Percentiles rank a stretch among this genome's conserved stretches.
Evolutionary conservation across 202 grass and related monocot species (phyloP).

Genomic region (Cymbopogon flexuosus): DNA sequence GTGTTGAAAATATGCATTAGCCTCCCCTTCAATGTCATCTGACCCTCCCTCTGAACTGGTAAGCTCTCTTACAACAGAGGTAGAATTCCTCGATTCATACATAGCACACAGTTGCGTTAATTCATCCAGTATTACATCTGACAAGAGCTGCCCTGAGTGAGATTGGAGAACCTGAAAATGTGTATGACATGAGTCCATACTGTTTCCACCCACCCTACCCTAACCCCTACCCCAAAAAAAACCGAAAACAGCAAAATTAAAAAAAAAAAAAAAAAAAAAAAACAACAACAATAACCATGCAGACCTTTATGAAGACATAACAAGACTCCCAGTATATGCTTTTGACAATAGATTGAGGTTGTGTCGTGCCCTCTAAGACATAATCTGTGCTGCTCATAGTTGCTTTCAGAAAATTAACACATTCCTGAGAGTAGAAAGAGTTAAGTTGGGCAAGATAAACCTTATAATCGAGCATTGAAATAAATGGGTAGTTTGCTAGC

Average conservation of each 20-base stretch:
- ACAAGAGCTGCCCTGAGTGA: constrained; percentile 49
- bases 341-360: constrained; percentile 33
- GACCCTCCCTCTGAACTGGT: constrained; percentile 39
- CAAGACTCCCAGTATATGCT: constrained; percentile 51
- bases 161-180: constrained; percentile 58
- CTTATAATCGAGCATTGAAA: constrained; percentile 12
- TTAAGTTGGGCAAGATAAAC: constrained; percentile 5
- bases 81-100: constrained; percentile 36
- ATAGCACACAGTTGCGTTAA: constrained; percentile 45
- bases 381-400: constrained; percentile 33
- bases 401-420: constrained; percentile 61
- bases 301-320: constrained; percentile 62
- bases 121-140: constrained; percentile 52
- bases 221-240: background rate
- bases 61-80: constrained; percentile 28
- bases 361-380: constrained; percentile 24
- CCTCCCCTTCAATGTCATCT: constrained; percentile 58
- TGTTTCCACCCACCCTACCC: background rate
- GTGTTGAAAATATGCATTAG: constrained; percentile 65
- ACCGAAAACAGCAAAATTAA: background rate
- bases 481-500: constrained; percentile 1
- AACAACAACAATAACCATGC: background rate
- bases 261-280: background rate
- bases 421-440: constrained; percentile 39
- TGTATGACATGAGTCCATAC: background rate